Evolutionary conservation across 2,329 filamentous ascomycete species (phyloP).

Genomic region (Penicillium sp.): DNA sequence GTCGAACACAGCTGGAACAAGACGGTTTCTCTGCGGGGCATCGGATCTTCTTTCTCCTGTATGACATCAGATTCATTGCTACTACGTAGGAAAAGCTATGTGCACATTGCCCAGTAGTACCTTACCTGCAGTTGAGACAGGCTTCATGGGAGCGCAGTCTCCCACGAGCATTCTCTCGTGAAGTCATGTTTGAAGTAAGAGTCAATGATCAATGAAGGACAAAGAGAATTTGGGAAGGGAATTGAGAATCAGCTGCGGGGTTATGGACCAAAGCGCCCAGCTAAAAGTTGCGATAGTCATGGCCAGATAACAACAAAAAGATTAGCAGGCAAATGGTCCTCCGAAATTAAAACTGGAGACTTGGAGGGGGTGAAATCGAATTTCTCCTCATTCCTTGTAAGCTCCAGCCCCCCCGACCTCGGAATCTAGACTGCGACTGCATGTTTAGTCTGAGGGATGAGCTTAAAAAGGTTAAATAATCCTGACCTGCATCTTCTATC

Average conservation of each 20-base stretch:
- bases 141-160: conserved; percentile 36
- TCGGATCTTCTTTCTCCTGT: conserved; percentile 50
- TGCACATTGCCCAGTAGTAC: background rate
- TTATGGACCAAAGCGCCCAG: background rate
- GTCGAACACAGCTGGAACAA: conserved; percentile 50
- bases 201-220: background rate
- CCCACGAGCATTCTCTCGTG: conserved; percentile 29
- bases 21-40: conserved; percentile 52
- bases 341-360: too few species aligned
- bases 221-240: background rate
- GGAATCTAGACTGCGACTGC: background rate
- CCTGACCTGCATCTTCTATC: background rate
- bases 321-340: too few species aligned
- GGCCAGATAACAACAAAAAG: background rate
- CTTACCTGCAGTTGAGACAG: conserved; percentile 49
- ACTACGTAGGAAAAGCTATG: background rate
- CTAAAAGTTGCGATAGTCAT: background rate
- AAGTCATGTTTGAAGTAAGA: conserved; percentile 20
- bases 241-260: conserved; percentile 2
- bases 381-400: background rate
- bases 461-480: conserved; percentile 17
- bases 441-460: background rate
- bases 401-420: background rate
- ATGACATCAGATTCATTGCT: conserved; percentile 10
- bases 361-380: too few species aligned